Percentiles rank a stretch among this genome's conserved stretches.
Evolutionary conservation across 257 asterid species (phyloP).

Genomic region (Buddleja alternifolia): DNA sequence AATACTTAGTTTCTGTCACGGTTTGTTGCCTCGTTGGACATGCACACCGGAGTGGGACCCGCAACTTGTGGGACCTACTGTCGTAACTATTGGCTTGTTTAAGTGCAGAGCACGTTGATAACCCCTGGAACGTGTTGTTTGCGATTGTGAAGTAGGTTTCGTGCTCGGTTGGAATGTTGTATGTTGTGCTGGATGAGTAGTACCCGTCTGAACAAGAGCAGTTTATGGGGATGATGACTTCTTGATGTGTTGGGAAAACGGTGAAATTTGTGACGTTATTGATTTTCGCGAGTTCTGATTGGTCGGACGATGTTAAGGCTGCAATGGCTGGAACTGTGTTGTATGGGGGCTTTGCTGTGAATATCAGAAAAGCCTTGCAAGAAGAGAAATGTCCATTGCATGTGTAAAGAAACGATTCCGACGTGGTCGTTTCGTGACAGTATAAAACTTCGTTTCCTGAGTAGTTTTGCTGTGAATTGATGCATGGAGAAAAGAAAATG

Average conservation of each 20-base stretch:
- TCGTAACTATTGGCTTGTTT: constrained; percentile 20
- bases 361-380: constrained; percentile 57
- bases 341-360: constrained; percentile 50
- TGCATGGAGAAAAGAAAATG: constrained; percentile 27
- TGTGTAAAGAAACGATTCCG: constrained; percentile 40
- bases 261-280: constrained; percentile 44
- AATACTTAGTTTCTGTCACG: constrained; percentile 33
- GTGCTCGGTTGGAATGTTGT: constrained; percentile 7
- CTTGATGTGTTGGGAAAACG: constrained; percentile 36
- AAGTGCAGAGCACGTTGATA: constrained; percentile 50
- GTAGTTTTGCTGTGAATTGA: constrained; percentile 50
- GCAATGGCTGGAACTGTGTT: constrained; percentile 50
- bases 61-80: constrained; percentile 23
- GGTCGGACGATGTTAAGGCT: constrained; percentile 45
- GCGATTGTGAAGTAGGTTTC: constrained; percentile 51
- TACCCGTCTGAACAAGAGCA: constrained; percentile 51
- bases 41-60: constrained; percentile 59
- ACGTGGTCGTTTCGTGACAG: constrained; percentile 31
- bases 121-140: constrained; percentile 53
- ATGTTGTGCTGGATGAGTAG: constrained; percentile 44
- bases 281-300: constrained; percentile 37
- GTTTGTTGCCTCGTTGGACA: constrained; percentile 51
- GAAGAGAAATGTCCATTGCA: constrained; percentile 46
- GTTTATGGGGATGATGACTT: constrained; percentile 53
- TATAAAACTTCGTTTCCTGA: constrained; percentile 38